Evolutionary conservation across 2,329 filamentous ascomycete species (phyloP).

Genomic region (Geoglossum cookeanum): DNA sequence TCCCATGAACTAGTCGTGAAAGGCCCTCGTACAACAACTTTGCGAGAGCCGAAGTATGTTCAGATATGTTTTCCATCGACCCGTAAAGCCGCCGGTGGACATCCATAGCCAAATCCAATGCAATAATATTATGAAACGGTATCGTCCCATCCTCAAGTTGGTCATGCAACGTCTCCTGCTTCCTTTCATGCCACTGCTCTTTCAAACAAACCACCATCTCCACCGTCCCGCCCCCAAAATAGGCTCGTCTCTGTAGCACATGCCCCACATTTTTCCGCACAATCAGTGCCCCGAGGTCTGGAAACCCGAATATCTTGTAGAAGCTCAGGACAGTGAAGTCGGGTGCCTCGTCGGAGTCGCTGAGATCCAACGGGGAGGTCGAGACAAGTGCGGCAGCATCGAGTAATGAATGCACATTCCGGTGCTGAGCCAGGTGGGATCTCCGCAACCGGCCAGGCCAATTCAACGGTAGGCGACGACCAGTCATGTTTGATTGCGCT

Average conservation of each 20-base stretch:
- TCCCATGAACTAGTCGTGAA: conserved; percentile 43
- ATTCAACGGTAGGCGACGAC: conserved; percentile 48
- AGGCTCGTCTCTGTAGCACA: conserved; percentile 36
- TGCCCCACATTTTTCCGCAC: neutral
- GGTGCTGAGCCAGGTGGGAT: neutral
- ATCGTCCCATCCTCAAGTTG: conserved; percentile 80
- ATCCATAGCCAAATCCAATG: conserved; percentile 54
- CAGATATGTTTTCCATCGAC: conserved; percentile 43
- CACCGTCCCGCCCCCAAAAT: conserved; percentile 89
- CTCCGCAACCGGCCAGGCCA: conserved; percentile 25
- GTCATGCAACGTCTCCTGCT: conserved; percentile 54
- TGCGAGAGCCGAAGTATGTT: conserved; percentile 50
- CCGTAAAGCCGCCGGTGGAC: conserved; percentile 51
- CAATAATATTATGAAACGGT: conserved; percentile 77
- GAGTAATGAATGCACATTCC: conserved; percentile 44
- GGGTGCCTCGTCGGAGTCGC: conserved; percentile 39
- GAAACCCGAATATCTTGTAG: conserved; percentile 97
- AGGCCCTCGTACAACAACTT: conserved; percentile 40
- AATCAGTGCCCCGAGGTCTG: conserved; percentile 52
- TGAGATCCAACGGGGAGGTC: conserved; percentile 57
- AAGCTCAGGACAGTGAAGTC: conserved; percentile 81
- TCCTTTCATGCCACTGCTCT: conserved; percentile 67
- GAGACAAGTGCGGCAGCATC: conserved; percentile 71
- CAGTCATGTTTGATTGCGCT: conserved; percentile 86
- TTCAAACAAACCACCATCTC: conserved; percentile 67